Evolutionary conservation across 306 rosid genomes (phyloP), one percentile per base, ranked within the genome.

Genomic region (Malus fusca): DNA sequence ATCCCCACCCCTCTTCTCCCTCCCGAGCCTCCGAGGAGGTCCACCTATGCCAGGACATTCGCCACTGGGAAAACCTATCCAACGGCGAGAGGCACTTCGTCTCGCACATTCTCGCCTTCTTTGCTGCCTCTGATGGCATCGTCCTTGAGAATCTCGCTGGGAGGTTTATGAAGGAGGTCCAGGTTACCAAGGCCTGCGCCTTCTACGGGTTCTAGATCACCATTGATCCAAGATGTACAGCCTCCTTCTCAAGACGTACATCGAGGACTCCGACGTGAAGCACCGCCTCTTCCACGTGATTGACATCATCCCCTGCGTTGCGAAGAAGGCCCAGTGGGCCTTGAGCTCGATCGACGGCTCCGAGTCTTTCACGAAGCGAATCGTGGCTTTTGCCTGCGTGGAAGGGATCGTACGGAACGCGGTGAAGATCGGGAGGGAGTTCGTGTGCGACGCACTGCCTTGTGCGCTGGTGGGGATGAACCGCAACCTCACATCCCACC

Each of bases 221-320:
- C 1, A 91, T 93, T 2, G 98, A 91, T 93, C 98, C 10, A 93
- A 93, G 77, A 91, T 93, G 98, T 93, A 91, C 53, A 88, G 93
- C 40, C 92, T 93, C 33, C 68, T 93, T 14, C 84, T 93, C 1
- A 92, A 93, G 68, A 85, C 93, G 13, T 93, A 91, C 37, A 91
- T 93, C 68, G 88, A 82, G 14, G 88, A 93, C 53, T 67, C 96
- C 1, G 61, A 2, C 4, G 92, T 91, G 67, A 93, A 91, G 76
- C 37, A 33, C 40, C 83, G 84, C 5, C 66, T 93, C 6, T 93
- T 93, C 62, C 96, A 53, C 2, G 98, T 97, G 3, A 74, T 85
- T 26, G 89, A 89, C 19, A 93, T 97, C 28, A 35, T 93, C 12
- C 98, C 97, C 0, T 93, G 97, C 4, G 90, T 91, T 4, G 68